A percentile compares a stretch with the other conserved stretches of the same genome.
Conservation (phyloP, 192 early-diverging fungal genomes). For the Coemansia sp. region DNA sequence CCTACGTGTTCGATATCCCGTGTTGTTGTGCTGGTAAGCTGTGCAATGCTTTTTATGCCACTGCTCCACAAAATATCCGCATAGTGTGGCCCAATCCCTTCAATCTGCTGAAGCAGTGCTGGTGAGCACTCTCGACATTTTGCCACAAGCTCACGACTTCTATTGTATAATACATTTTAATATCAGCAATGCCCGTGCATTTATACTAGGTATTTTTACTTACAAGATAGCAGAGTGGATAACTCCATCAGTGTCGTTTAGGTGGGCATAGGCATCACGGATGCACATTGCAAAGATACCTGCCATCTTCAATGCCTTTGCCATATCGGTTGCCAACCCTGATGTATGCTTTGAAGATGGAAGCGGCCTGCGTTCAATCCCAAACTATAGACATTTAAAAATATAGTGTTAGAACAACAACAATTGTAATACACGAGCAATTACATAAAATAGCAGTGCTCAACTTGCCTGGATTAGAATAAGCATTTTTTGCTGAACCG, state of each 20-base stretch:
- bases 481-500: conserved; percentile 29
- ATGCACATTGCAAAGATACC: conserved; percentile 26
- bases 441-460: neutral
- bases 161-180: neutral
- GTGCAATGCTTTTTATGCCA: conserved; percentile 49
- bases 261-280: conserved; percentile 22
- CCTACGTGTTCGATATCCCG: conserved; percentile 57
- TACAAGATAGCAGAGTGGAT: conserved; percentile 19
- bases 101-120: conserved; percentile 59
- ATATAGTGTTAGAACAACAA: neutral
- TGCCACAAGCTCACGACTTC: conserved; percentile 44
- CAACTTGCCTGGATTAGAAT: conserved; percentile 38
- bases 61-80: conserved; percentile 51
- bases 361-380: conserved; percentile 20
- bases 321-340: conserved; percentile 31
- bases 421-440: neutral
- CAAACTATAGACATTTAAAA: conserved; percentile 18
- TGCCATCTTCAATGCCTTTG: conserved; percentile 19
- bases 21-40: conserved; percentile 34
- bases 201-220: conserved; percentile 11
- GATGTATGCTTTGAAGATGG: conserved; percentile 27
- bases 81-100: conserved; percentile 58
- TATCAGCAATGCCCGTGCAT: neutral
- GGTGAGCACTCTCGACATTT: conserved; percentile 53
- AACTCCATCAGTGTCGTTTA: conserved; percentile 12